Evolutionary conservation across 2,329 filamentous ascomycete species (phyloP).

Genomic region (Grosmannia serpens): DNA sequence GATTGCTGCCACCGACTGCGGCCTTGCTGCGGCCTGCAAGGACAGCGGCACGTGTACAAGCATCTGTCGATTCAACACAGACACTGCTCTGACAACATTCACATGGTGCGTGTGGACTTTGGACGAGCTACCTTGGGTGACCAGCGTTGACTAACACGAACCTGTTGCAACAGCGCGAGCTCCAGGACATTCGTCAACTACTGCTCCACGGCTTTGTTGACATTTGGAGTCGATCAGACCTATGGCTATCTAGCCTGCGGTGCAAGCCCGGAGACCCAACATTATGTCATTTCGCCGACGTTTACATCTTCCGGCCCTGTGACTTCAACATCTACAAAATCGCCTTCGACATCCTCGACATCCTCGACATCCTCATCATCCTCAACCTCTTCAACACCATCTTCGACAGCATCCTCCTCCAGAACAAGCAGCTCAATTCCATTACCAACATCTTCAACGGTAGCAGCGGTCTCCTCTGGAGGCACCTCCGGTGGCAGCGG

Average conservation of each 20-base stretch:
- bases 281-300: conserved; percentile 2
- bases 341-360: neutral
- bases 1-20: conserved; percentile 24
- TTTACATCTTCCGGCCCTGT: neutral
- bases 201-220: conserved; percentile 24
- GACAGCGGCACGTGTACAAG: conserved; percentile 20
- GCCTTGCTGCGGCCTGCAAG: conserved; percentile 23
- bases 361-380: neutral
- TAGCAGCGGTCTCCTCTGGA: neutral
- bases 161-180: neutral
- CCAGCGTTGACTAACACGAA: neutral
- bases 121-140: neutral
- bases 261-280: neutral
- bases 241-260: conserved; percentile 26
- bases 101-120: conserved; percentile 21
- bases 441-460: neutral
- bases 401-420: neutral
- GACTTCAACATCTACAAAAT: neutral
- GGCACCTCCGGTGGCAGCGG: neutral
- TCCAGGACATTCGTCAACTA: conserved; percentile 12
- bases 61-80: conserved; percentile 20
- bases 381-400: neutral
- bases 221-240: conserved; percentile 19
- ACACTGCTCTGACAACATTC: conserved; percentile 19
- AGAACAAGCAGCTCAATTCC: neutral